Conservation (phyloP, 2,329 filamentous ascomycete species). For the Ophiostoma novo-ulmi region DNA sequence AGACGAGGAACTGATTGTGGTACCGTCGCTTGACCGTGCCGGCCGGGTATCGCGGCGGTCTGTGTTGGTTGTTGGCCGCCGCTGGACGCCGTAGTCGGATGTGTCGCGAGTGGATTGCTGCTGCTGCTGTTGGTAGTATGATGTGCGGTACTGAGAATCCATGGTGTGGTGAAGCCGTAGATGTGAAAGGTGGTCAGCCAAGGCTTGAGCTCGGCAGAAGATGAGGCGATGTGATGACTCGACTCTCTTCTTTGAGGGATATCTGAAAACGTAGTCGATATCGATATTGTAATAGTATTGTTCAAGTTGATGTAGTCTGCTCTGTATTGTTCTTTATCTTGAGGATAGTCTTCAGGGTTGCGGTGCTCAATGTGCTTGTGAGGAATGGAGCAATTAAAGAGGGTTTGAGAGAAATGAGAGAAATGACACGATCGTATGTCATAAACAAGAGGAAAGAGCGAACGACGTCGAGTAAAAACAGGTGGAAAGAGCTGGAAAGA, state of each 20-base stretch:
- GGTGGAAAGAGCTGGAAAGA: slow-evolving; percentile 4
- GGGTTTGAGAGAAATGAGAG: background rate
- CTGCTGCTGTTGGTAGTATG: slow-evolving; percentile 40
- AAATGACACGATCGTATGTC: slow-evolving; percentile 8
- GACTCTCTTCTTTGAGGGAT: background rate
- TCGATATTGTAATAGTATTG: slow-evolving; percentile 4
- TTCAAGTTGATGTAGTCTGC: background rate
- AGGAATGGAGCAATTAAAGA: slow-evolving; percentile 13
- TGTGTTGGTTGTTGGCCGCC: slow-evolving; percentile 32
- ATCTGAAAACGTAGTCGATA: background rate
- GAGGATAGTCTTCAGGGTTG: background rate
- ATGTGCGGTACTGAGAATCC: slow-evolving; percentile 49
- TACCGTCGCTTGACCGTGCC: slow-evolving; percentile 77
- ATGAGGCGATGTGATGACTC: background rate
- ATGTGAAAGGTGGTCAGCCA: background rate
- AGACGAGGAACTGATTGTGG: slow-evolving; percentile 79
- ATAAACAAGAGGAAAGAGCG: slow-evolving; percentile 15
- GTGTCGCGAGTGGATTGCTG: slow-evolving; percentile 38
- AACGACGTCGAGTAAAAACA: slow-evolving; percentile 15
- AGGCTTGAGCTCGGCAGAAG: background rate
- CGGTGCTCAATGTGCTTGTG: background rate
- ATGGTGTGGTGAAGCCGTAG: slow-evolving; percentile 13
- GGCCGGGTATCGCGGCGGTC: slow-evolving; percentile 46
- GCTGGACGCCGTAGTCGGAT: slow-evolving; percentile 35
- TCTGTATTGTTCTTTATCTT: background rate